Conservation (phyloP, 306 rosid species). For the Cucumis sativus region Cucumber_9930_V3 NC_026655.2:14366501-14367000, state of each 20-base stretch:
- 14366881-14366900: constrained; percentile 83
- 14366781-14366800: neutral
- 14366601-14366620: neutral
- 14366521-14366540: too few species aligned
- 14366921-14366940: constrained; percentile 61
- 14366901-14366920: constrained; percentile 80
- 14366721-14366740: constrained; percentile 34
- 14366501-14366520: too few species aligned
- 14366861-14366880: constrained; percentile 53
- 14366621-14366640: neutral
- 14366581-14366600: neutral
- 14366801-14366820: constrained; percentile 8
- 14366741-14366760: neutral
- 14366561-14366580: neutral
- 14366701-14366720: constrained; percentile 68
- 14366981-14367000: neutral
- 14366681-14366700: constrained; percentile 86
- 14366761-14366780: neutral
- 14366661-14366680: constrained; percentile 85
- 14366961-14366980: neutral
- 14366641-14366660: constrained; percentile 36
- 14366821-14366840: constrained; percentile 54
- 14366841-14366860: constrained; percentile 86
- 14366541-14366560: too few species aligned
- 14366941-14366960: constrained; percentile 69